Conservation (phyloP, 2,329 filamentous ascomycete species). For the Westerdykella aurantiaca region DNA sequence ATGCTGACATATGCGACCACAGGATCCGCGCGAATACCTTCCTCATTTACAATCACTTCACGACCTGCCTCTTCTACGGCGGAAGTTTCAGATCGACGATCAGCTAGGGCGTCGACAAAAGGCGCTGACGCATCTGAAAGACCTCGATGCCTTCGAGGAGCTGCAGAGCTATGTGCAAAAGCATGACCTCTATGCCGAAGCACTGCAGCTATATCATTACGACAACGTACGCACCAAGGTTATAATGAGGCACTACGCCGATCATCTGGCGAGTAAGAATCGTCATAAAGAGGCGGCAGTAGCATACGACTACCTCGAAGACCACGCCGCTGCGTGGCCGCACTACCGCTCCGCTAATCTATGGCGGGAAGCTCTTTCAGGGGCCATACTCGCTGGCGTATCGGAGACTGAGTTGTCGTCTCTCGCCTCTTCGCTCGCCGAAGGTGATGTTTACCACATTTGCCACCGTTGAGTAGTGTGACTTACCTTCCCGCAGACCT, state of each 20-base stretch:
- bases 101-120: conserved; percentile 71
- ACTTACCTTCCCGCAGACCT: conserved; percentile 65
- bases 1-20: background rate
- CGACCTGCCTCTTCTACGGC: conserved; percentile 61
- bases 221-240: conserved; percentile 59
- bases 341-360: conserved; percentile 79
- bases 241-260: conserved; percentile 74
- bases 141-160: conserved; percentile 69
- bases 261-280: conserved; percentile 67
- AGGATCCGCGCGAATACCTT: conserved; percentile 87
- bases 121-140: conserved; percentile 70
- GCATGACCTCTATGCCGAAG: conserved; percentile 70
- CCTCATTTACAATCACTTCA: conserved; percentile 89
- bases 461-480: conserved; percentile 36
- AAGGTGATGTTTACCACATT: conserved; percentile 42
- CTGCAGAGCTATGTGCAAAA: conserved; percentile 71
- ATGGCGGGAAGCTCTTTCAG: conserved; percentile 87
- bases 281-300: conserved; percentile 81
- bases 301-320: conserved; percentile 77
- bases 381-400: conserved; percentile 60
- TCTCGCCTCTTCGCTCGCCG: conserved; percentile 69
- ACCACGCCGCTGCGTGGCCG: conserved; percentile 68
- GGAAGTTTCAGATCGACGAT: conserved; percentile 82
- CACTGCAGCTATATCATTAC: conserved; percentile 79
- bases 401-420: conserved; percentile 55